Base-by-base conservation (phyloP, 1,284 basidiomycete genomes). In the Rhodotorula glutinis region DNA sequence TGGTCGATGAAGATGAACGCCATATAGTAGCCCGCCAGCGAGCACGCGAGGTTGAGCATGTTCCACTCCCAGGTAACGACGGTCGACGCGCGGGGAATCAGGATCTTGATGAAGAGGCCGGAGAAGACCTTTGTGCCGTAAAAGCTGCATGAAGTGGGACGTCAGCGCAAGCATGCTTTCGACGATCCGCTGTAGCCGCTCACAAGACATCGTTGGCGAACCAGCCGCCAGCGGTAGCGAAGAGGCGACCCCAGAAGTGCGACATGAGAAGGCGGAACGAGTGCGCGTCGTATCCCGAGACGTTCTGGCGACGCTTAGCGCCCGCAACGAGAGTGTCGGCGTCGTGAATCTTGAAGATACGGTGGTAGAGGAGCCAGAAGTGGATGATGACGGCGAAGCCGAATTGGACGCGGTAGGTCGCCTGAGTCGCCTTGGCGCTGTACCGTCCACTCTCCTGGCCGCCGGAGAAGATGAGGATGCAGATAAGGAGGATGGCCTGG, bases 1-100 rank as follows among this genome's bases (percentile, higher is more conserved):
- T 83, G 80, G 77, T 84, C 83, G 74, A 84, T 82, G 41, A 83
- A 73, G 43, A 83, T 61, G n/a, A 83, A 82, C 29, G 82, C 82
- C 51, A 83, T 66, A 77, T 84, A 84, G 78, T 84, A 83, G 13
- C 83, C 83, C 52, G 73, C 74, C 10, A 84, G 77, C 49, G 79
- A 79, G 46, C 83, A 79, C 70, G 80, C 81, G 68, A 79, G 77
- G 73, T 80, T 80, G 65, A 66, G 57, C 67, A 83, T 75, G 75
- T 82, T 83, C 80, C 81, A 84, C 56, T 82, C 76, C 83, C 83
- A 84, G 14, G 80, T 80, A 52, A 83, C 77, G 40, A 75, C 69
- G 53, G 75, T 74, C 21, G 65, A 68, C 16, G 76, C 70, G 56
- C 77, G 74, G 25, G 82, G 82, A 61, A 80, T 79, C 73, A 83